Conservation (phyloP, 2,329 filamentous ascomycete genomes). For the Aspergillus oerlinghausenensis region DNA sequence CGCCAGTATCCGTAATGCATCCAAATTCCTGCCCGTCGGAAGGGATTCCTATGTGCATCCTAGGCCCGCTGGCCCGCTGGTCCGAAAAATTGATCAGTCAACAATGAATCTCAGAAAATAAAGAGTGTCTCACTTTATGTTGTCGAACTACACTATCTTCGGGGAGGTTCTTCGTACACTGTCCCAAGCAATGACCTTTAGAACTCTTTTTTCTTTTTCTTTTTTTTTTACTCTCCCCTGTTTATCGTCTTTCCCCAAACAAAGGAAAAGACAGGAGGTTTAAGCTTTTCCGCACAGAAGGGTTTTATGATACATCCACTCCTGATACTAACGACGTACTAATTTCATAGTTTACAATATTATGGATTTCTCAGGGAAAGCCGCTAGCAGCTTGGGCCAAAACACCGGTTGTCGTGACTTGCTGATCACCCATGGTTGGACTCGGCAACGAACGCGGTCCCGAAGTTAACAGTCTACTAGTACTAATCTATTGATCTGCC, state of each 20-base stretch:
- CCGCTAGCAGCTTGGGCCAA: constrained; percentile 7
- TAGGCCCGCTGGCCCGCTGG: not conserved
- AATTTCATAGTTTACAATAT: not conserved
- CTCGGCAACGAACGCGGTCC: constrained; percentile 7
- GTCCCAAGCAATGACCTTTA: not conserved
- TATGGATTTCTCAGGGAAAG: not conserved
- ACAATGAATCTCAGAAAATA: not conserved
- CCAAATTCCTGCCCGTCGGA: not conserved
- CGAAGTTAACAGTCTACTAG: constrained; percentile 6
- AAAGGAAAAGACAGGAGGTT: not conserved
- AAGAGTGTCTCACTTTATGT: not conserved
- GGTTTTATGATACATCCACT: constrained; percentile 6
- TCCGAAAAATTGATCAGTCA: not conserved
- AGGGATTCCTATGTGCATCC: not conserved
- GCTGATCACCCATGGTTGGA: constrained; percentile 16
- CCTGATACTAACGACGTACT: not conserved
- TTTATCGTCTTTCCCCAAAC: not conserved
- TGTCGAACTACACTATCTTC: not conserved
- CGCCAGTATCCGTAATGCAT: not conserved
- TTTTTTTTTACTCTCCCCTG: not conserved
- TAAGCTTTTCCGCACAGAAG: not conserved
- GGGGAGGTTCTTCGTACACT: not conserved
- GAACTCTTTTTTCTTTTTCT: not conserved
- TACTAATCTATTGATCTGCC: not conserved
- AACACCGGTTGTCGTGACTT: constrained; percentile 14